Percentiles rank a stretch among this genome's conserved stretches.
Conservation (phyloP, 139 green algal genomes). For the Chlorella sp. region DNA sequence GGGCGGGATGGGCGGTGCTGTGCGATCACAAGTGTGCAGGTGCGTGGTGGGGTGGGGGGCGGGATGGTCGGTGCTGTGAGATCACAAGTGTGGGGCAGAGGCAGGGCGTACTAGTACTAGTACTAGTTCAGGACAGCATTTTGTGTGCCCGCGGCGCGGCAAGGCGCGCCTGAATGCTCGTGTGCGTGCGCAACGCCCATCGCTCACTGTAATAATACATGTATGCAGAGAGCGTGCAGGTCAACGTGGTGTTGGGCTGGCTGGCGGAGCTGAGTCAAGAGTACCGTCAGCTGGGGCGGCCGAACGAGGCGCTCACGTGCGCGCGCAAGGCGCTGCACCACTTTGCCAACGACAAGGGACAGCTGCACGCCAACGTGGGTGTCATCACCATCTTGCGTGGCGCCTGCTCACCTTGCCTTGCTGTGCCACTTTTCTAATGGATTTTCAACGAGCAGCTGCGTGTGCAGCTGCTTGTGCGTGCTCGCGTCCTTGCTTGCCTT, state of each 20-base stretch:
- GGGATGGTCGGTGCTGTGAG: neutral
- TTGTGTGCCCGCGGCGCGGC: neutral
- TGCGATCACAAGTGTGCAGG: neutral
- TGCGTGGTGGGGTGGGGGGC: neutral
- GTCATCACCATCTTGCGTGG: too few relatives aligned
- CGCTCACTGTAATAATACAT: neutral
- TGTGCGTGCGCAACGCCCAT: neutral
- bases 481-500: too few relatives aligned
- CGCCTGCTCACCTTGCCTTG: too few relatives aligned
- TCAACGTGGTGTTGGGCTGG: constrained; percentile 21
- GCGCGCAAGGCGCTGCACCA: constrained; percentile 18
- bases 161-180: neutral
- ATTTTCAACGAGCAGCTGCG: too few relatives aligned
- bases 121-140: neutral
- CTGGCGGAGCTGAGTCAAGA: constrained; percentile 9
- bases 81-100: neutral
- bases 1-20: too few relatives aligned
- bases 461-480: too few relatives aligned
- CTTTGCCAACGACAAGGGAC: constrained; percentile 16
- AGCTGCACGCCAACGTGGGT: constrained; percentile 7
- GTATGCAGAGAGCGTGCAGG: constrained; percentile 25
- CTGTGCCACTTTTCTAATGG: too few relatives aligned
- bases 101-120: neutral
- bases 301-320: neutral
- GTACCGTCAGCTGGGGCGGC: constrained; percentile 7